Evolutionary conservation across 2,329 filamentous ascomycete genomes (phyloP), one percentile per base, ranked within the genome.

Genomic region (Colletotrichum somersetense): DNA sequence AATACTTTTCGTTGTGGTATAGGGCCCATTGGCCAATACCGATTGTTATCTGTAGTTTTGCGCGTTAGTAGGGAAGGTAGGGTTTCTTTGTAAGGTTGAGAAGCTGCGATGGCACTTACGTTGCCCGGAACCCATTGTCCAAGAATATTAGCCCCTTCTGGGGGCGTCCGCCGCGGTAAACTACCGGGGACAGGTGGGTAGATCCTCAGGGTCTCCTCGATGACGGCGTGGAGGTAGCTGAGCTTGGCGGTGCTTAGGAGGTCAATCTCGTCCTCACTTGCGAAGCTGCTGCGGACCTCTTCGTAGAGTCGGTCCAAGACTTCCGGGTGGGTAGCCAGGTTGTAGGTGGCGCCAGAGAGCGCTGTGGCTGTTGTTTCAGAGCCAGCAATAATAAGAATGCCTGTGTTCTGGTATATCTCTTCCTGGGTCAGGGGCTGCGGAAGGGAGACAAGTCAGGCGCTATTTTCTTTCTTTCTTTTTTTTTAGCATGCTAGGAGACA

Each of bases 1-100:
- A 89, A 74, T 86, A 80, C 11, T 78, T 75, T 1, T 81, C 78
- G 62, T 82, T 83, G 71, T 83, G 83, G 73, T 84, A 84, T n/a
- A 83, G 78, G 2, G 84, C 79, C 75, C 80, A 86, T 44, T 87
- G 85, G 53, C 82, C 80, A 1, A 87, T 78, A 0, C 81, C 79
- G 0, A 88, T 79, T 5, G 77, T 74, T 1, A 82, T 86, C 84
- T 86, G 16, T 20, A 18, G 4, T 3, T 5, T 18, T 12, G 52
- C n/a, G 8, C 6, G 61, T 63, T 10, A 63, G n/a, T 3, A 4
- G 7, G 1, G 44, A 33, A 18, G 8, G 18, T 18, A 44, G 4
- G 38, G 11, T 40, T 40, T 40, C 8, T 11, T 42, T 42, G 2
- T 3, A 18, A 18, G 40, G 40, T 6, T 8, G 40, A 42, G 18